Percentiles rank a stretch among this genome's conserved stretches.
These are phyloP conservation scores for Pichia insulana DNA, from an alignment of 805 yeast genomes.

Conservation along the genomic window DNA sequence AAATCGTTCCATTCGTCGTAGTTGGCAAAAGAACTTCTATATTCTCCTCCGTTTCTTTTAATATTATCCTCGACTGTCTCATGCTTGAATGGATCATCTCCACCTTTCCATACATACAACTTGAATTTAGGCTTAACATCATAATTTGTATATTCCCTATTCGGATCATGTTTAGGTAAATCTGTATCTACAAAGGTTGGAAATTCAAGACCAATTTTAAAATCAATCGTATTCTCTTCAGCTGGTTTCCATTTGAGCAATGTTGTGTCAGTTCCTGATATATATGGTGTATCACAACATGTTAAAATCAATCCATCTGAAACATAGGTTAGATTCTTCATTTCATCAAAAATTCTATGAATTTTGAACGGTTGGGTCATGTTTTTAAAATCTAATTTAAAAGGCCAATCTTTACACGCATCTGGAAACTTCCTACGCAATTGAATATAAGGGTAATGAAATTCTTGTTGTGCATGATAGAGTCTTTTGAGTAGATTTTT, in stretches of 20 bases:
- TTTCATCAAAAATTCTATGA: constrained; percentile 60
- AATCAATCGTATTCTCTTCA: constrained; percentile 89
- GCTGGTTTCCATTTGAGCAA: constrained; percentile 96
- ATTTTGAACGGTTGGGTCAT: constrained; percentile 82
- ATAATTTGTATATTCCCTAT: constrained; percentile 68
- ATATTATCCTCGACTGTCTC: constrained; percentile 31
- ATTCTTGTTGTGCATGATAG: constrained; percentile 75
- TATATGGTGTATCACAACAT: constrained; percentile 79
- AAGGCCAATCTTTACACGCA: constrained; percentile 68
- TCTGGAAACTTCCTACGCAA: constrained; percentile 65
- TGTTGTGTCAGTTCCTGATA: constrained; percentile 79
- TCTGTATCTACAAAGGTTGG: constrained; percentile 53
- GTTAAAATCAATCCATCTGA: constrained; percentile 94
- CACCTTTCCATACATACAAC: constrained; percentile 73
- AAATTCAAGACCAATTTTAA: constrained; percentile 58
- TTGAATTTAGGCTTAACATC: constrained; percentile 68
- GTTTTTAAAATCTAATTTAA: constrained; percentile 75
- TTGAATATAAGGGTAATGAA: constrained; percentile 73
- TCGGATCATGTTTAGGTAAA: constrained; percentile 56
- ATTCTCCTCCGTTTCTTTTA: constrained; percentile 26
- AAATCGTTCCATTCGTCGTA: constrained; percentile 65
- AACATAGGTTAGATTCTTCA: constrained; percentile 71
- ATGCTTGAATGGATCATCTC: constrained; percentile 22
- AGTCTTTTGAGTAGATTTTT: constrained; percentile 72
- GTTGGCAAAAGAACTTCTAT: constrained; percentile 27